phyloP scores from a whole-genome alignment of 495 filamentous ascomycete species.

The Lindgomyces ingoldianus region DNA sequence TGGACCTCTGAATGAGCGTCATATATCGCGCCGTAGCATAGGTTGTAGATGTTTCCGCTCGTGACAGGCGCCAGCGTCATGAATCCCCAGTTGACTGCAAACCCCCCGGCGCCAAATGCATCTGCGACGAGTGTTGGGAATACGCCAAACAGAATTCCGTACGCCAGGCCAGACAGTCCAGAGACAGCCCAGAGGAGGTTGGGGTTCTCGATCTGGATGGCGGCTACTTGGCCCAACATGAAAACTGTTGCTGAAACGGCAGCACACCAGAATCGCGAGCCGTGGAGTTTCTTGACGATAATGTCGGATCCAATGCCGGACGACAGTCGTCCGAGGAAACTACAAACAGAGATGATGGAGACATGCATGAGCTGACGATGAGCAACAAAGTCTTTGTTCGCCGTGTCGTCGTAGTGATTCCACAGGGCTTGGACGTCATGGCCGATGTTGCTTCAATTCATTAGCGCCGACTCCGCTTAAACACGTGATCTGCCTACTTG shows the following conservation, averaged over 20 bases:
- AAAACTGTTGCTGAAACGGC: conserved; percentile 77
- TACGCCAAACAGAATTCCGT: conserved; percentile 93
- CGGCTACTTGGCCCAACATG: conserved; percentile 75
- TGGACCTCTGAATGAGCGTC: conserved; percentile 74
- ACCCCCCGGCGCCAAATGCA: conserved; percentile 84
- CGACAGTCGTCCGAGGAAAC: conserved; percentile 75
- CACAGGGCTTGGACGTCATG: conserved; percentile 82
- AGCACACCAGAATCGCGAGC: conserved; percentile 87
- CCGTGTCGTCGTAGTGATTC: conserved; percentile 77
- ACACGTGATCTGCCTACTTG: conserved; percentile 67
- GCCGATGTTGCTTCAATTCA: conserved; percentile 77
- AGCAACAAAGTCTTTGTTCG: conserved; percentile 71
- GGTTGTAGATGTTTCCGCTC: conserved; percentile 86
- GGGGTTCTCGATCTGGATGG: conserved; percentile 76
- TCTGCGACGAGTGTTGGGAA: conserved; percentile 91
- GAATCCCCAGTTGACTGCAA: conserved; percentile 73
- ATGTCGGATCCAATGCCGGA: conserved; percentile 89
- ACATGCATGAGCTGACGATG: conserved; percentile 88
- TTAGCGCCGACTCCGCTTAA: conserved; percentile 6
- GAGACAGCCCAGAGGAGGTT: conserved; percentile 77
- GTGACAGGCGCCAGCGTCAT: conserved; percentile 88
- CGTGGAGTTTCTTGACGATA: conserved; percentile 73
- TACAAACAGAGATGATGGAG: conserved; percentile 82
- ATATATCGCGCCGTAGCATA: conserved; percentile 80
- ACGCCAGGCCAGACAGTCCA: conserved; percentile 80